Percentiles rank a stretch among this genome's conserved stretches.
Evolutionary conservation across 2,329 filamentous ascomycete genomes (phyloP).

Genomic region (Blastomyces silverae): DNA sequence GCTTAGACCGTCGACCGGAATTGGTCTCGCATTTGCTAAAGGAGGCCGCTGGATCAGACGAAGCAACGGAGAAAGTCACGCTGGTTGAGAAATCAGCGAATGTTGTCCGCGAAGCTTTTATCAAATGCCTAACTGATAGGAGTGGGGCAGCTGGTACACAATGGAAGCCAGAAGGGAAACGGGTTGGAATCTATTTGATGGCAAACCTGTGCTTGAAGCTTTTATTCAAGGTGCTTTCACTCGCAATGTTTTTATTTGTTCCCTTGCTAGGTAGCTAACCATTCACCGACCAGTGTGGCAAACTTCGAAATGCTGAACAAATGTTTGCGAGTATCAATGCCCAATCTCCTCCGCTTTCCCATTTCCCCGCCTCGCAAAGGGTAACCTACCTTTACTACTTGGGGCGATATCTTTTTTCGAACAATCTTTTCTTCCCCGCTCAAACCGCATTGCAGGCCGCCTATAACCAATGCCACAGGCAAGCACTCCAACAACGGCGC

Average conservation of each 20-base stretch:
- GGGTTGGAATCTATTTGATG: conserved; percentile 81
- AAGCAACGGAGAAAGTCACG: conserved; percentile 64
- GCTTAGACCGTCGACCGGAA: conserved; percentile 71
- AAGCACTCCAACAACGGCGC: conserved; percentile 59
- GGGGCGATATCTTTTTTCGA: conserved; percentile 80
- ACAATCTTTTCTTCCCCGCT: conserved; percentile 73
- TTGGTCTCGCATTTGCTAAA: conserved; percentile 59
- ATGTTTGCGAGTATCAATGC: conserved; percentile 84
- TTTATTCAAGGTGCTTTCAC: conserved; percentile 61
- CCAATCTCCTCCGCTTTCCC: conserved; percentile 69
- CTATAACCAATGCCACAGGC: conserved; percentile 65
- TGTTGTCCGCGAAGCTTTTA: conserved; percentile 83
- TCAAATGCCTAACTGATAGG: conserved; percentile 77
- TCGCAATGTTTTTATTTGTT: conserved; percentile 3
- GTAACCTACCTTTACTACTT: conserved; percentile 94
- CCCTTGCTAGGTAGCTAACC: conserved; percentile 9
- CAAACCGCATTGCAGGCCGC: conserved; percentile 68
- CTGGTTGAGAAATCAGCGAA: conserved; percentile 84
- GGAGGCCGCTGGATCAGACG: conserved; percentile 40
- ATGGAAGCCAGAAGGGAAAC: conserved; percentile 71
- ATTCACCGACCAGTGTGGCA: conserved; percentile 54
- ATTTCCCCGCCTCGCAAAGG: conserved; percentile 78
- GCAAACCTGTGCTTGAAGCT: conserved; percentile 86
- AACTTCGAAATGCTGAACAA: conserved; percentile 75
- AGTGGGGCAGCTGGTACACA: conserved; percentile 55